Conservation (phyloP, 176 grass and related monocot genomes). For the Musa beccarii region DNA sequence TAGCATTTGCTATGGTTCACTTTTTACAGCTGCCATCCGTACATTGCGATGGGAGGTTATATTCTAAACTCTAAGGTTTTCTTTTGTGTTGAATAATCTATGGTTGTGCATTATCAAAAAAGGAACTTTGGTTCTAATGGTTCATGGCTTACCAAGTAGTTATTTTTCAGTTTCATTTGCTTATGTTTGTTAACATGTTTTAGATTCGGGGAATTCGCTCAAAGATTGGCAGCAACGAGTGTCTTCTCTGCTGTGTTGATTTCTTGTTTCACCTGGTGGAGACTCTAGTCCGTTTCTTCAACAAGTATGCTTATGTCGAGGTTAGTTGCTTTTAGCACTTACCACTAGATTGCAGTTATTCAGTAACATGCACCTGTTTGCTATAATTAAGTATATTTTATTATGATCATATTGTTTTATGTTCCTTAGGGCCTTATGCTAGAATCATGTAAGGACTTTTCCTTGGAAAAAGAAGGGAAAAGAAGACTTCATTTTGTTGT, state of each 20-base stretch:
- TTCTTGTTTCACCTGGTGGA: constrained; percentile 97
- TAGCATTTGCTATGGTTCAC: constrained; percentile 98
- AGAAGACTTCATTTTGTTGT: neutral
- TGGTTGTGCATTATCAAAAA: constrained; percentile 6
- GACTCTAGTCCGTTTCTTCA: constrained; percentile 96
- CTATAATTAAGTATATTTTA: neutral
- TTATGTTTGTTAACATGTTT: constrained; percentile 19
- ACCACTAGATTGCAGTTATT: neutral
- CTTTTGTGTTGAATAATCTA: neutral
- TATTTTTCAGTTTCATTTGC: neutral
- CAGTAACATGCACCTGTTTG: neutral
- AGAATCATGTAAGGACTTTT: neutral
- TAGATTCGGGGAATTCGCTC: constrained; percentile 91
- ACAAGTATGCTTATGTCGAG: constrained; percentile 99
- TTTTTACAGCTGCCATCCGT: constrained; percentile 96
- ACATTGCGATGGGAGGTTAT: constrained; percentile 89
- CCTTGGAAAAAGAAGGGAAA: neutral
- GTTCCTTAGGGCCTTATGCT: neutral
- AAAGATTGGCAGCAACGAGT: constrained; percentile 91
- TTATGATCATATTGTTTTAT: neutral
- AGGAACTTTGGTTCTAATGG: neutral
- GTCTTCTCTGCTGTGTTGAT: constrained; percentile 92
- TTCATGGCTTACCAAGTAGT: neutral
- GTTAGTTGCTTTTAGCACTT: constrained; percentile 32
- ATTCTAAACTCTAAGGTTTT: constrained; percentile 5